These are phyloP conservation scores for Penicillium sp. DNA, from an alignment of 2,329 filamentous ascomycete species.

Conservation along the genomic window DNA sequence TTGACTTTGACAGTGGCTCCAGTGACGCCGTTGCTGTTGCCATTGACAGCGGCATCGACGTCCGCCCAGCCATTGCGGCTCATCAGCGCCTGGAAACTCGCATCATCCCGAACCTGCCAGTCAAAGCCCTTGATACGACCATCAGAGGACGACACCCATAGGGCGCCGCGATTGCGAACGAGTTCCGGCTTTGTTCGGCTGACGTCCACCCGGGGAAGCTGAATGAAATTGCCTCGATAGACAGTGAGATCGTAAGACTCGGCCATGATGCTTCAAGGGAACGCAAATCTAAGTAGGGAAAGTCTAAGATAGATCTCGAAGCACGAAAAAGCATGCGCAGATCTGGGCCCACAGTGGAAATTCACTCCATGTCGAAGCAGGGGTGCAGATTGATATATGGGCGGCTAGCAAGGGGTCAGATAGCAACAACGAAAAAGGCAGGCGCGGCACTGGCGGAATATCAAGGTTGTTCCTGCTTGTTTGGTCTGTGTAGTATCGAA, in stretches of 20 bases:
- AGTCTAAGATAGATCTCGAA: not conserved
- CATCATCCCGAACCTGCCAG: constrained; percentile 31
- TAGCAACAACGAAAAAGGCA: not conserved
- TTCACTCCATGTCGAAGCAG: not conserved
- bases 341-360: not conserved
- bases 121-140: constrained; percentile 37
- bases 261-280: constrained; percentile 8
- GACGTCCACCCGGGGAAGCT: constrained; percentile 43
- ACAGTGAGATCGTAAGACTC: constrained; percentile 37
- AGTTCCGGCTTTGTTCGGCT: constrained; percentile 48
- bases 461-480: constrained; percentile 11
- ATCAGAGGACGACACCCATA: constrained; percentile 34
- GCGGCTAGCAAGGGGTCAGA: not conserved
- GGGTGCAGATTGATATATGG: not conserved
- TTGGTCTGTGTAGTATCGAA: constrained; percentile 1
- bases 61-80: constrained; percentile 34
- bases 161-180: constrained; percentile 50
- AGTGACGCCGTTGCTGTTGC: constrained; percentile 3
- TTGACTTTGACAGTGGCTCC: constrained; percentile 23
- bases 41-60: constrained; percentile 17
- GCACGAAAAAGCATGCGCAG: not conserved
- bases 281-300: constrained; percentile 2
- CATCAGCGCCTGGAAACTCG: constrained; percentile 26
- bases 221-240: constrained; percentile 63
- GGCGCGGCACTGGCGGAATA: not conserved